Percentiles rank a stretch among this genome's conserved stretches.
phyloP scores from a whole-genome alignment of 352 stramenopile genomes.

The Phytopythium chamaehyphon region DNA sequence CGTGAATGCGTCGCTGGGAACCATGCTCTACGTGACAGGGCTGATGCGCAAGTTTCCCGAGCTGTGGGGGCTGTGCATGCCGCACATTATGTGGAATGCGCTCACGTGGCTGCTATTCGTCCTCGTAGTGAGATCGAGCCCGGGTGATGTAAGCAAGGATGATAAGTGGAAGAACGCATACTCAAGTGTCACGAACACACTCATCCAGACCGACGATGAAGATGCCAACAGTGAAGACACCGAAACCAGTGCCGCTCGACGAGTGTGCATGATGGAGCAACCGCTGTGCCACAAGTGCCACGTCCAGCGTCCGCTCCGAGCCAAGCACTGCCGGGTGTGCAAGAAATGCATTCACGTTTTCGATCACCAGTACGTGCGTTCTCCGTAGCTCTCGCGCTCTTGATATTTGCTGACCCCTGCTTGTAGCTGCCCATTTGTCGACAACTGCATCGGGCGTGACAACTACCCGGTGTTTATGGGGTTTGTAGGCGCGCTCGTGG shows the following conservation, averaged over 20 bases:
- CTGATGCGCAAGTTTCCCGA: conserved; percentile 58
- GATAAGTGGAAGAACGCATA: conserved; percentile 42
- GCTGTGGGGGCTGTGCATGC: conserved; percentile 46
- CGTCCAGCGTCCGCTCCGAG: conserved; percentile 65
- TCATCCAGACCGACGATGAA: conserved; percentile 19
- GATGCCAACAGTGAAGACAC: conserved; percentile 8
- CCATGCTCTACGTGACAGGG: conserved; percentile 44
- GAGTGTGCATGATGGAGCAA: conserved; percentile 28
- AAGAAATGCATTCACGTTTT: conserved; percentile 94
- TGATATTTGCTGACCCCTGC: too few species aligned
- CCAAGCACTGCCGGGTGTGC: conserved; percentile 90
- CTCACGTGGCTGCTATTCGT: conserved; percentile 69
- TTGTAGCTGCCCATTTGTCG: conserved; percentile 94
- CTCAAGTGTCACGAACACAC: conserved; percentile 46
- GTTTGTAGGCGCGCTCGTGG: conserved; percentile 43
- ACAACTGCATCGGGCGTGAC: conserved; percentile 97
- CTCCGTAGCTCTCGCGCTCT: background rate
- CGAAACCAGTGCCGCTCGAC: conserved; percentile 1
- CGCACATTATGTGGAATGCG: conserved; percentile 55
- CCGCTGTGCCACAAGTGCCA: conserved; percentile 84
- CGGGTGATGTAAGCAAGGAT: conserved; percentile 43
- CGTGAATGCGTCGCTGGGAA: conserved; percentile 34
- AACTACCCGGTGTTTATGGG: conserved; percentile 94
- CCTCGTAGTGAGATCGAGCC: conserved; percentile 46
- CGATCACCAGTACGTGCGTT: conserved; percentile 94